Percentiles rank a stretch among this genome's conserved stretches.
These are phyloP conservation scores for Wickerhamomyces mucosus DNA, from an alignment of 805 yeast species.

Conservation along the genomic window DNA sequence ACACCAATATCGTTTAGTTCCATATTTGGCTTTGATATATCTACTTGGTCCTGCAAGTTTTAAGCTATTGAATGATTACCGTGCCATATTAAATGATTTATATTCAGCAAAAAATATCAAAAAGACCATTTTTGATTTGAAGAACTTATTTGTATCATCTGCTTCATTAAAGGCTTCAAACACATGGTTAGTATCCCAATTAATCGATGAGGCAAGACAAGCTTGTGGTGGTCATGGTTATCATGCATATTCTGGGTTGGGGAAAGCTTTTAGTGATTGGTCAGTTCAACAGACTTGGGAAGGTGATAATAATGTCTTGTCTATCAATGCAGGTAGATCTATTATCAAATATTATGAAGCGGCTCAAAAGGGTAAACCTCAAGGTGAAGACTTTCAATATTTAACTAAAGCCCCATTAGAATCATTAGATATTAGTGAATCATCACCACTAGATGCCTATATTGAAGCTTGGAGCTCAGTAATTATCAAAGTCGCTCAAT, in stretches of 20 bases:
- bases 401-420: conserved; percentile 14
- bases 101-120: conserved; percentile 39
- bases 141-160: conserved; percentile 72
- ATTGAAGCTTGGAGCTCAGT: conserved; percentile 26
- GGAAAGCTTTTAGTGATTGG: conserved; percentile 84
- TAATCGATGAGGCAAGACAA: conserved; percentile 86
- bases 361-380: conserved; percentile 25
- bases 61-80: conserved; percentile 46
- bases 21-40: conserved; percentile 73
- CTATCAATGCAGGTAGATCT: conserved; percentile 78
- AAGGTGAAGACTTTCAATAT: conserved; percentile 21
- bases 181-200: conserved; percentile 75
- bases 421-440: conserved; percentile 17
- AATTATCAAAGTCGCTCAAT: conserved; percentile 23
- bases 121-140: conserved; percentile 50
- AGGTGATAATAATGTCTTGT: conserved; percentile 87
- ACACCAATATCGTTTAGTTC: conserved; percentile 82
- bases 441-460: conserved; percentile 10
- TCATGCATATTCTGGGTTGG: conserved; percentile 86
- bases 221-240: conserved; percentile 97
- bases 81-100: conserved; percentile 39
- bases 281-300: conserved; percentile 99
- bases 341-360: conserved; percentile 33
- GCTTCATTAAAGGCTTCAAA: conserved; percentile 84
- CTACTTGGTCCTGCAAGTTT: conserved; percentile 66